Evolutionary conservation across 768 basidiomycete genomes (phyloP).

Genomic region (Mycena venus): DNA sequence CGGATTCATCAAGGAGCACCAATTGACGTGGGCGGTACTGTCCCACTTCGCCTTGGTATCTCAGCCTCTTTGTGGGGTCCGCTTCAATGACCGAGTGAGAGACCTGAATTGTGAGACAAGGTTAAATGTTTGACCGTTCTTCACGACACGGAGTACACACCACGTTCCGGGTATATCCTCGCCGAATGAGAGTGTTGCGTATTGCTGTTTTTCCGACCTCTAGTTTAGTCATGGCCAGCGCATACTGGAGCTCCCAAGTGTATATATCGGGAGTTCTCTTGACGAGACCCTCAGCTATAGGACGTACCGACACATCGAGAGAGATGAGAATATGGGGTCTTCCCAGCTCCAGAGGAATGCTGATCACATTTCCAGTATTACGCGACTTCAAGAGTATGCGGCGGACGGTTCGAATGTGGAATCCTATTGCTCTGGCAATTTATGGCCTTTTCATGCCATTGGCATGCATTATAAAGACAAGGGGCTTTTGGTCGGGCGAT

Average conservation of each 20-base stretch:
- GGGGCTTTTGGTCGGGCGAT: too few relatives aligned
- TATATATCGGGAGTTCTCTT: not conserved
- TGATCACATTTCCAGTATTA: too few relatives aligned
- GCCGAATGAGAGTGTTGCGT: not conserved
- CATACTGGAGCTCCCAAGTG: not conserved
- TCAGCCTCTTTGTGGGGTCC: not conserved
- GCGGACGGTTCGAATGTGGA: too few relatives aligned
- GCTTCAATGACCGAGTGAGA: not conserved
- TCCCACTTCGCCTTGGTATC: not conserved
- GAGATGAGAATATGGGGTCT: too few relatives aligned
- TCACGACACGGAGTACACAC: too few relatives aligned
- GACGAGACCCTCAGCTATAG: not conserved
- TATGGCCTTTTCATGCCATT: too few relatives aligned
- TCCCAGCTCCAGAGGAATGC: too few relatives aligned
- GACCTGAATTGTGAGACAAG: not conserved
- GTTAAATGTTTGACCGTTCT: not conserved
- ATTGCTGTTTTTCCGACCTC: not conserved
- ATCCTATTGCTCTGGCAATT: too few relatives aligned
- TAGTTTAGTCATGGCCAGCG: not conserved
- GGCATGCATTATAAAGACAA: too few relatives aligned
- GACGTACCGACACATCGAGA: too few relatives aligned
- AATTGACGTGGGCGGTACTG: not conserved
- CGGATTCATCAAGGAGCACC: slow-evolving; percentile 44
- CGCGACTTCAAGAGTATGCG: too few relatives aligned
- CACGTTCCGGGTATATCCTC: not conserved